Base-by-base conservation (phyloP, 2,329 filamentous ascomycete genomes). In the Didymella pinodella region DNA sequence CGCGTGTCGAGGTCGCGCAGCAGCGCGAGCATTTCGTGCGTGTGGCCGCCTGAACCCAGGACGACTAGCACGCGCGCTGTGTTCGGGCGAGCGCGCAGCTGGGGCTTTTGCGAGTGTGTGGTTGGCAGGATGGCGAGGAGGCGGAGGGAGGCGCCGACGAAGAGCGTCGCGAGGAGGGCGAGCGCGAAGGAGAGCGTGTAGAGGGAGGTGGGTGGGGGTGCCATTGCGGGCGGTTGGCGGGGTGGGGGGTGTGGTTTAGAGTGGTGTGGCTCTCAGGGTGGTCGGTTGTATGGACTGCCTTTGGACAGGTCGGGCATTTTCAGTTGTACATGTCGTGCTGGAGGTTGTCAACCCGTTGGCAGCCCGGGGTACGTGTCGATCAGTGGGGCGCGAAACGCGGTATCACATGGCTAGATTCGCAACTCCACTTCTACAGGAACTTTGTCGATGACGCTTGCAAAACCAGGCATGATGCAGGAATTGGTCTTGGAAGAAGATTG, bases 11-110 rank as follows among this genome's bases (percentile, higher is more conserved):
- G 78, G 65, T 84, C 85, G 66, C 82, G 80, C 67, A 99, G 86
- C 81, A 97, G 90, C 71, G 90, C 88, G 63, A 97, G 83, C 90
- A 99, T 96, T 78, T 99, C 95, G 47, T 92, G 89, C 0, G 95
- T 97, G 78, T 99, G 95, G 0, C 95, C 95, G 31, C 95, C 95
- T 2, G 91, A 96, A 51, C 95, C 95, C 25, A 98, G 89, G 26
- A 98, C 88, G 63, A 96, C 85, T 31, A 96, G 82, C 53, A 93
- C 81, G 75, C 93, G 87, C 7, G 82, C 81, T 26, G 80, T 79
- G 4, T 70, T 49, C 20, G 71, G 71, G 52, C 71, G 74, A 45
- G 50, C 66, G 28, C 57, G 64, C 57, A 66, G 62, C 49, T 64
- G 60, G 18, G 28, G 5, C 7, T 54, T n/a, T 56, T 61, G 70